Evolutionary conservation across 805 yeast species (phyloP).

Genomic region (Suhomyces kilbournensis): DNA sequence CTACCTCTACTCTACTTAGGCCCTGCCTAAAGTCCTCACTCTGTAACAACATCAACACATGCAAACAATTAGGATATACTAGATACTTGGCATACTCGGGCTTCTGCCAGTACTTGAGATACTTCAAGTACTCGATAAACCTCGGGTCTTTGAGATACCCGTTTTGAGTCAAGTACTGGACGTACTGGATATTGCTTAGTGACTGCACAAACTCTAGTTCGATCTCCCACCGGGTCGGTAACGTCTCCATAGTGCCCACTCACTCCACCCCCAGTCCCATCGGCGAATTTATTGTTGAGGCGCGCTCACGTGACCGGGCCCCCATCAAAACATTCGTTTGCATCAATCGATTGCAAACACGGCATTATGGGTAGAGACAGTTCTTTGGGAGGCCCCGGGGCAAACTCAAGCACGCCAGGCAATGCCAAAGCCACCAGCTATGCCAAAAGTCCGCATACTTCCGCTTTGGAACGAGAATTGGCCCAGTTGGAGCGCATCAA

Average conservation of each 20-base stretch:
- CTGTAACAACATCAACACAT: conserved; percentile 64
- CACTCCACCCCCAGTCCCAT: background rate
- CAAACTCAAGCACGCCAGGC: background rate
- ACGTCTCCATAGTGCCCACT: conserved; percentile 15
- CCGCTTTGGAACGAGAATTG: conserved; percentile 28
- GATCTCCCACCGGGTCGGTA: conserved; percentile 85
- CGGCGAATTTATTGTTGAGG: background rate
- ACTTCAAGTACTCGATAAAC: conserved; percentile 72
- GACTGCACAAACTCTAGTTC: conserved; percentile 95
- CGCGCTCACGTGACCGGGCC: background rate
- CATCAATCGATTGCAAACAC: background rate
- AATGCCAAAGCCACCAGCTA: background rate
- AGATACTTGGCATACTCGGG: conserved; percentile 68
- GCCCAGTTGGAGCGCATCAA: conserved; percentile 32
- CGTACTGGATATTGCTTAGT: conserved; percentile 82
- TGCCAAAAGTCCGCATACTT: background rate
- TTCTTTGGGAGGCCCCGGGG: background rate
- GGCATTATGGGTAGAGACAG: background rate
- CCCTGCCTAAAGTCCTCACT: conserved; percentile 51
- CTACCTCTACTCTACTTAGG: conserved; percentile 54
- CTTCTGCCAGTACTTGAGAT: conserved; percentile 80
- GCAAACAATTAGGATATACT: conserved; percentile 87
- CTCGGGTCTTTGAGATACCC: conserved; percentile 67
- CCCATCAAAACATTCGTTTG: background rate
- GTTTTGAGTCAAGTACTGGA: conserved; percentile 83